Base-by-base conservation (phyloP, 352 stramenopile species). In the Elongisporangium undulatum region DNA sequence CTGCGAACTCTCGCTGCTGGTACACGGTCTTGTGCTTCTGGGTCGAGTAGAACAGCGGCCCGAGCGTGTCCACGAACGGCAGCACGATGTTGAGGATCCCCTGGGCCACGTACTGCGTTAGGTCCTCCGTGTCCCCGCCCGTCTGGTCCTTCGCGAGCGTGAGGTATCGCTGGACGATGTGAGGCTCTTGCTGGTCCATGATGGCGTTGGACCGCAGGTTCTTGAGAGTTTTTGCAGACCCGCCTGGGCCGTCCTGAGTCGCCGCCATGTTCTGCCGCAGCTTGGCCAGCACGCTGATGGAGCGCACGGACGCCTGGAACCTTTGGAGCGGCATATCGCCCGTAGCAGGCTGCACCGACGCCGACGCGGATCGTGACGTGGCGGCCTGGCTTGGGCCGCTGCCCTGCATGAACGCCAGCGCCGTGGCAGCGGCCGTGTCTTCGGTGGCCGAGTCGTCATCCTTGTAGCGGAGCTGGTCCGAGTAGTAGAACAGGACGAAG, bases 401-500 rank as follows among this genome's bases (percentile, higher is more conserved):
- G 24, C 51, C 8, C 3, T 34, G 49, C 29, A 50, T 26, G 3
- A 62, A 24, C 34, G 29, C 29, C 29, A 41, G 29, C 29, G 29
- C 29, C 8, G 29, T 41, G 5, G 29, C 29, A 15, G 29, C 29
- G 5, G 29, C 29, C 1, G 29, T 41, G 5, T 41, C 29, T 41
- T 41, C 29, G 9, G 29, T 13, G 29, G 9, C 8, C 1, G 29
- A 41, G 9, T 15, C 9, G 38, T 55, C n/a, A 17, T 7, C 26
- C 20, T 4, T 52, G 17, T 54, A 51, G 63, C 4, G 13, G 19
- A 20, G 63, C 49, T 8, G 52, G 45, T 66, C 53, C 9, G 72
- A 75, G 54, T 68, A 77, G 48, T 71, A 67, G 48, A 75, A 80
- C n/a, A 75, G 64, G 29, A 80, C 34, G 49, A 77, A 80, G 16